A percentile compares a stretch with the other conserved stretches of the same genome.
phyloP scores from a whole-genome alignment of 164 flowering plant genomes.

The Chloranthus sessilifolius region DNA sequence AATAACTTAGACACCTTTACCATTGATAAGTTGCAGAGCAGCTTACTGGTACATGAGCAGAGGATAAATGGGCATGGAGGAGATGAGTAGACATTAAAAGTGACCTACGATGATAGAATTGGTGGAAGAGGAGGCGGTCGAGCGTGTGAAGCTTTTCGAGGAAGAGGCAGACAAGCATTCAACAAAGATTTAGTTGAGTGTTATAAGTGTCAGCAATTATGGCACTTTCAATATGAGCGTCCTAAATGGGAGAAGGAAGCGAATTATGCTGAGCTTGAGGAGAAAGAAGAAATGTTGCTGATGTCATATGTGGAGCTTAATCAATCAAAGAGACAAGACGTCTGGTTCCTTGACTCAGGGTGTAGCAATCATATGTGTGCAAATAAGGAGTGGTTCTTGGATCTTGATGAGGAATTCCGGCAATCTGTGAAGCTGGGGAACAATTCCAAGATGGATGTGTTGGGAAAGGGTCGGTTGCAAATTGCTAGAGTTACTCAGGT shows the following conservation, averaged over 20 bases:
- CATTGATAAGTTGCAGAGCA: not conserved
- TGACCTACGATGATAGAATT: conserved; percentile 1
- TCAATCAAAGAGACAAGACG: not conserved
- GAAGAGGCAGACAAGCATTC: not conserved
- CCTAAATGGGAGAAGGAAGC: conserved; percentile 13
- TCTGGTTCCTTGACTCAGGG: conserved; percentile 3
- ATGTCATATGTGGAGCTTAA: not conserved
- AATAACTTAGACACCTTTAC: not conserved
- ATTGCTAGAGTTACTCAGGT: not conserved
- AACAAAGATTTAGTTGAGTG: not conserved
- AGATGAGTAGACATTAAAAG: not conserved
- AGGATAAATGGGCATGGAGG: not conserved
- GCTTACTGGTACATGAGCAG: not conserved
- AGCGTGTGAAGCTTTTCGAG: not conserved
- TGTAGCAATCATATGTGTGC: conserved; percentile 13
- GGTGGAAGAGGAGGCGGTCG: not conserved
- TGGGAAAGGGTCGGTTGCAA: conserved; percentile 1
- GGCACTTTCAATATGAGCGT: conserved; percentile 16
- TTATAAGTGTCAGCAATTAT: conserved; percentile 14
- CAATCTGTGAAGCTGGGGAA: conserved; percentile 1
- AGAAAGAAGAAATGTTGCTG: conserved; percentile 10
- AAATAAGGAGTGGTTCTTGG: not conserved
- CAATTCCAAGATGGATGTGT: not conserved
- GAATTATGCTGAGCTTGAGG: conserved; percentile 10
- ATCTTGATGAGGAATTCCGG: not conserved